These are phyloP conservation scores for Arabidopsis hybrid DNA, from an alignment of 441 rosid species.

Conservation along the genomic window DNA sequence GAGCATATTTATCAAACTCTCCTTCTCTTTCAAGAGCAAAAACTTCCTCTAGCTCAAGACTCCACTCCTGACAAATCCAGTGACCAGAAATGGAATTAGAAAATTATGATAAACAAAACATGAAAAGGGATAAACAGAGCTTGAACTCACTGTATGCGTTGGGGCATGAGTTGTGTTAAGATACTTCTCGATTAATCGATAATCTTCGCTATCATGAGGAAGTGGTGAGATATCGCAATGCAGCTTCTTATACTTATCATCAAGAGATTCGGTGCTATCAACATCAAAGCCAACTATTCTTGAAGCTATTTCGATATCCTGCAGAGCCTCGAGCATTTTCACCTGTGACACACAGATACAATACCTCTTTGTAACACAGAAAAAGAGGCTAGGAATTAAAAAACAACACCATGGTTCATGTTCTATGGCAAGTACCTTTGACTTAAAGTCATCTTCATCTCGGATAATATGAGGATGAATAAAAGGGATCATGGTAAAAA, in stretches of 20 bases:
- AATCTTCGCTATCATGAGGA: conserved; percentile 87
- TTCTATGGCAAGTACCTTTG: conserved; percentile 63
- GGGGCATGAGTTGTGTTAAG: conserved; percentile 93
- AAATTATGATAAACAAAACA: conserved; percentile 7
- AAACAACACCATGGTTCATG: not conserved
- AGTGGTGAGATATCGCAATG: conserved; percentile 73
- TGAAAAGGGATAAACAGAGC: not conserved
- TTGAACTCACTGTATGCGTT: conserved; percentile 79
- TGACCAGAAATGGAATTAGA: conserved; percentile 24
- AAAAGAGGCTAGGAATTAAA: not conserved
- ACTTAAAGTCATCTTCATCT: conserved; percentile 89
- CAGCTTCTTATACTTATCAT: conserved; percentile 86
- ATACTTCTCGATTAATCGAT: conserved; percentile 74
- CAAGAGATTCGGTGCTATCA: conserved; percentile 77
- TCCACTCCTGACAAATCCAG: conserved; percentile 73
- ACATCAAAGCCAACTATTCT: conserved; percentile 95
- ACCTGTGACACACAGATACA: conserved; percentile 57
- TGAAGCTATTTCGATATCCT: conserved; percentile 98
- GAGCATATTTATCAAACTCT: conserved; percentile 84
- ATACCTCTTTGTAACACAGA: conserved; percentile 8
- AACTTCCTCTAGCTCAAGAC: conserved; percentile 93
- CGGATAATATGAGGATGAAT: conserved; percentile 87
- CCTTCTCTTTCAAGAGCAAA: conserved; percentile 94
- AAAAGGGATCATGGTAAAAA: conserved; percentile 93
- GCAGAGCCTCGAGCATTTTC: conserved; percentile 99